Evolutionary conservation across 2,329 filamentous ascomycete species (phyloP), one percentile per base, ranked within the genome.

Genomic region (Xylariaceae sp.): DNA sequence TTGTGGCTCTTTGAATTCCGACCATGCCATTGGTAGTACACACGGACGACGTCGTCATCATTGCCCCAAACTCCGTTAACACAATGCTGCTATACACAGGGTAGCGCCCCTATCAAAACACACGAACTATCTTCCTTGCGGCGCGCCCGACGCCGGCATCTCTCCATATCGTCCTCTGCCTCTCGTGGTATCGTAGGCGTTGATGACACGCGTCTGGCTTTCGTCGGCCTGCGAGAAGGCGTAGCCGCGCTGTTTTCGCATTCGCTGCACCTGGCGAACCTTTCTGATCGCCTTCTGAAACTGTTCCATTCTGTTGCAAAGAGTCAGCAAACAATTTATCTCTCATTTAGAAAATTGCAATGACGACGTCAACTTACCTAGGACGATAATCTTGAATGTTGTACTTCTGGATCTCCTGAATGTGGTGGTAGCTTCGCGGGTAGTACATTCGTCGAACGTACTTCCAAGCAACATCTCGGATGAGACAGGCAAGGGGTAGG

Each of bases 261-360:
- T 99, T 65, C 94, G 89, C 77, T 97, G 94, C 47, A 97, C 94
- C 76, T 99, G 94, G 55, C 94, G 86, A 56, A 99, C 94, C 78
- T 99, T 99, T 70, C 94, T 89, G 71, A 99, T 97, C 18, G 94
- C 94, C 77, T 99, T 99, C 77, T 99, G 94, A 81, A 99, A 99
- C 77, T 99, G 94, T 72, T 99, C 94, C 94, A 99, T 99, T 71
- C 90, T 93, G 64, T 62, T 50, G 61, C 30, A 51, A 30, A 49
- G 4, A 30, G 56, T 73, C 57, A 72, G 67, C 34, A 18, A 45
- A 55, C 45, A 49, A 45, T 50, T 7, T 3, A 59, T 49, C 41
- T 57, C 34, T 47, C 15, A 23, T 6, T 34, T 4, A 15, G 4
- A n/a, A 4, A 15, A 34, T 13, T 11, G 13, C 11, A 50, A 11